Evolutionary conservation across 2,329 filamentous ascomycete species (phyloP), one percentile per base, ranked within the genome.

Genomic region (Aspergillus aculeatus): DNA sequence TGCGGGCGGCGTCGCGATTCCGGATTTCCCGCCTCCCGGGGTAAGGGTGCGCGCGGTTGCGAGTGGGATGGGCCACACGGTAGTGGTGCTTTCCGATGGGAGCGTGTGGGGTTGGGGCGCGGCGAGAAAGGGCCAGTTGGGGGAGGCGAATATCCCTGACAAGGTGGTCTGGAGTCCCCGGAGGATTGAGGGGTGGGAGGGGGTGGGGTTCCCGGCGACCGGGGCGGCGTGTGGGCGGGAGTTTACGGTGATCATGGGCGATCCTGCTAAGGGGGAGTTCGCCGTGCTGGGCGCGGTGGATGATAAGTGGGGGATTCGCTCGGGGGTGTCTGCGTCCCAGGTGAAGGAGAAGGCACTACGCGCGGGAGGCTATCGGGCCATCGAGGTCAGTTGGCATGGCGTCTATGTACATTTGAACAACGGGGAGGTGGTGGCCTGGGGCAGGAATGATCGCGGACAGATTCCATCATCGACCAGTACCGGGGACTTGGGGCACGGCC

Each of bases 91-190:
- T 3, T 84, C 83, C 48, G 89, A 89, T 70, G 94, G 93, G 0
- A 83, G 89, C 16, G 87, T 88, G 1, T 96, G 90, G 72, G 93
- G 92, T 2, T 98, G 94, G 94, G 95, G 95, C 0, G 91, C 87
- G 68, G 89, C 90, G 14, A 84, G 92, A 24, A 95, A 96, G 71
- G 91, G 91, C 0, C 94, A 99, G 73, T 78, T 96, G 1, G 93
- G 92, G 0, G 75, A 79, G 47, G 82, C 83, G 0, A 77, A 78
- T 29, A 79, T 77, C 5, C 65, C 58, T 0, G 71, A 77, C 9
- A 78, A 76, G 50, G 74, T 87, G 29, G 72, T 88, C 2, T 82
- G 84, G 76, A 70, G 69, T 16, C 92, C 92, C 5, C 79, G 84
- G 10, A 87, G 81, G 73, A 82, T 96, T 23, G 76, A 78, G 77